These are phyloP conservation scores for Penicillium canariense DNA, from an alignment of 495 filamentous ascomycete species.

Conservation along the genomic window DNA sequence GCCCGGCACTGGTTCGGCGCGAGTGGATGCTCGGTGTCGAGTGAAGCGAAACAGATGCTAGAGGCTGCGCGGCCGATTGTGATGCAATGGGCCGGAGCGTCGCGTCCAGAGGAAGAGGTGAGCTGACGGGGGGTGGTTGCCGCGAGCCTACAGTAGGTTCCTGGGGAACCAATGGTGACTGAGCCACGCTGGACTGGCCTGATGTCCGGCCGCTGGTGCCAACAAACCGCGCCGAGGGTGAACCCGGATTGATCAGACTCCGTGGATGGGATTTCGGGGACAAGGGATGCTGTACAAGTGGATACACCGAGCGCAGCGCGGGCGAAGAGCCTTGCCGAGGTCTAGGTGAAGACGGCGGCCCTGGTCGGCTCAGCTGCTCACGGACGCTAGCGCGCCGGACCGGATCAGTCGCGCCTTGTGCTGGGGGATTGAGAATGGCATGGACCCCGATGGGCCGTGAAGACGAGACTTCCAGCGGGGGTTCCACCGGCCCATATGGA, in stretches of 20 bases:
- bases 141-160: slow-evolving; percentile 31
- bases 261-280: slow-evolving; percentile 44
- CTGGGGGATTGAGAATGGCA: slow-evolving; percentile 48
- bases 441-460: slow-evolving; percentile 51
- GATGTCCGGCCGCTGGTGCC: slow-evolving; percentile 35
- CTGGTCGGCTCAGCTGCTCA: slow-evolving; percentile 28
- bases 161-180: slow-evolving; percentile 45
- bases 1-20: slow-evolving; percentile 43
- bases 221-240: slow-evolving; percentile 51
- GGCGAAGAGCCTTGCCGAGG: slow-evolving; percentile 36
- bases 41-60: slow-evolving; percentile 34
- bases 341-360: slow-evolving; percentile 26
- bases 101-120: slow-evolving; percentile 31
- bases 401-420: slow-evolving; percentile 28
- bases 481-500: slow-evolving; percentile 40
- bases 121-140: slow-evolving; percentile 21
- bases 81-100: slow-evolving; percentile 28
- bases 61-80: slow-evolving; percentile 30
- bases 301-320: slow-evolving; percentile 30
- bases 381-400: slow-evolving; percentile 20
- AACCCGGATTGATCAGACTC: slow-evolving; percentile 63
- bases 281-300: slow-evolving; percentile 35
- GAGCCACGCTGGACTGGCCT: slow-evolving; percentile 45
- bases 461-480: slow-evolving; percentile 34
- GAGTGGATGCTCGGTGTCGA: slow-evolving; percentile 42